Evolutionary conservation across 2,329 filamentous ascomycete species (phyloP).

Genomic region (Zymoseptoria ardabiliae): DNA sequence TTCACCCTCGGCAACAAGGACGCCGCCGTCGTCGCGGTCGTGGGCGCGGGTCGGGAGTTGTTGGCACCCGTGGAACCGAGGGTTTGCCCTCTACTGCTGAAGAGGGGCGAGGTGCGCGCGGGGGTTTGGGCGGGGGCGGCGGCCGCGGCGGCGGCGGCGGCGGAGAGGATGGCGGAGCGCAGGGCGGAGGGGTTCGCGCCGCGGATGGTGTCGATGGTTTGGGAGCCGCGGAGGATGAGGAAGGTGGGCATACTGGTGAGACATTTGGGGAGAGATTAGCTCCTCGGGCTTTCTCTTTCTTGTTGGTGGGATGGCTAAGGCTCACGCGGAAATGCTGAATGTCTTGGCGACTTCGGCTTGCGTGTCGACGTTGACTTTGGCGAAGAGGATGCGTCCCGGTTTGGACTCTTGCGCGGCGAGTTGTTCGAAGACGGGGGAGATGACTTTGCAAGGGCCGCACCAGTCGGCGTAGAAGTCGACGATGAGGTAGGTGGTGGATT

Average conservation of each 20-base stretch:
- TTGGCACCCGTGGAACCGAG: too few species aligned
- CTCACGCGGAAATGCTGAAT: conserved; percentile 41
- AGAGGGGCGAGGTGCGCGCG: conserved; percentile 28
- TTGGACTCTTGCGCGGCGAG: conserved; percentile 45
- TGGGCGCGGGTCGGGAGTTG: not conserved
- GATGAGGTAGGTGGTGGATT: conserved; percentile 28
- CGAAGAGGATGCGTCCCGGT: conserved; percentile 42
- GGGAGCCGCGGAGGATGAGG: conserved; percentile 39
- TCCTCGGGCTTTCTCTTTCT: too few species aligned
- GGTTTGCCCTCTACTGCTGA: conserved; percentile 39
- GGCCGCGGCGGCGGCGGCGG: conserved; percentile 35
- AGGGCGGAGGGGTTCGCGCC: conserved; percentile 44
- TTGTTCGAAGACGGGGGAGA: conserved; percentile 45
- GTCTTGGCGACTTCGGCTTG: conserved; percentile 44
- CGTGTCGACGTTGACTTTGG: conserved; percentile 50
- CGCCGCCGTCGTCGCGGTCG: not conserved
- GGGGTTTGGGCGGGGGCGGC: conserved; percentile 34
- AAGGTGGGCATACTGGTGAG: conserved; percentile 45
- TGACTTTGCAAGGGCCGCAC: conserved; percentile 52
- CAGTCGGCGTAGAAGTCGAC: conserved; percentile 37
- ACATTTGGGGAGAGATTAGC: too few species aligned
- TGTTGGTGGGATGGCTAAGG: not conserved
- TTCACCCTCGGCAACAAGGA: conserved; percentile 14
- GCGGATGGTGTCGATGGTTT: conserved; percentile 41
- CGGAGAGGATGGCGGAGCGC: conserved; percentile 40